Percentiles rank a stretch among this genome's conserved stretches.
phyloP scores from a whole-genome alignment of 2,329 filamentous ascomycete genomes.

The Diaporthe vexans region DNA sequence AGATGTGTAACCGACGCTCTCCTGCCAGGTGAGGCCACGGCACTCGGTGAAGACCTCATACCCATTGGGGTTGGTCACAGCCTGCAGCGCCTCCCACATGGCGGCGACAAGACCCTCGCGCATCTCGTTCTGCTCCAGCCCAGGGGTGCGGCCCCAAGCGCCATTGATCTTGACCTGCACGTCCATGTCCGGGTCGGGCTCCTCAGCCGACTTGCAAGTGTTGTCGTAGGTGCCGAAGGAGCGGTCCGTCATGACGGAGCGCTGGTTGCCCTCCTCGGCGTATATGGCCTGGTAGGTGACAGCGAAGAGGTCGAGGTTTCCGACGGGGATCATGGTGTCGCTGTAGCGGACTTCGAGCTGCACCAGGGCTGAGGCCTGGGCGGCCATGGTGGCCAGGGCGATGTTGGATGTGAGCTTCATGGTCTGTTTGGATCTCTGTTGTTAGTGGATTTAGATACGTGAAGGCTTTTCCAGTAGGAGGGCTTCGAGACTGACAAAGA shows the following conservation, averaged over 20 bases:
- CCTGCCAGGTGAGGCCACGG: constrained; percentile 41
- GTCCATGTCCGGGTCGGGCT: constrained; percentile 37
- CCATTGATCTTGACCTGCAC: constrained; percentile 41
- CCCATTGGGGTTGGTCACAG: constrained; percentile 32
- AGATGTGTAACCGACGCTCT: constrained; percentile 20
- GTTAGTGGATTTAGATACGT: not conserved
- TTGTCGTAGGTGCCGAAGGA: constrained; percentile 35
- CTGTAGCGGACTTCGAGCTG: constrained; percentile 43
- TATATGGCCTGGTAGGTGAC: constrained; percentile 42
- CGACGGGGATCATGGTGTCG: constrained; percentile 43
- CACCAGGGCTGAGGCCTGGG: constrained; percentile 36
- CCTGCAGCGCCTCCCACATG: constrained; percentile 40
- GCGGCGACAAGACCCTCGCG: constrained; percentile 42
- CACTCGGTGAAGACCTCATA: constrained; percentile 42
- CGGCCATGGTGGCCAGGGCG: constrained; percentile 36
- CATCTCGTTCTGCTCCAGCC: constrained; percentile 39
- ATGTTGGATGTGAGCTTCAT: constrained; percentile 36
- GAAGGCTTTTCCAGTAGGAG: rapidly evolving
- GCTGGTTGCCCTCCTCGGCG: constrained; percentile 40
- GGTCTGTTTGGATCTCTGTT: constrained; percentile 9
- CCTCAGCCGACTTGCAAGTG: constrained; percentile 37
- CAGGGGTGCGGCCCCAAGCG: constrained; percentile 41
- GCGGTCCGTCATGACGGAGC: constrained; percentile 40
- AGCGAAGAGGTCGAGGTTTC: constrained; percentile 42
- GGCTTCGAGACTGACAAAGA: not conserved